Evolutionary conservation across 176 grass and related monocot genomes (phyloP).

Genomic region (Cenchrus americanus): DNA sequence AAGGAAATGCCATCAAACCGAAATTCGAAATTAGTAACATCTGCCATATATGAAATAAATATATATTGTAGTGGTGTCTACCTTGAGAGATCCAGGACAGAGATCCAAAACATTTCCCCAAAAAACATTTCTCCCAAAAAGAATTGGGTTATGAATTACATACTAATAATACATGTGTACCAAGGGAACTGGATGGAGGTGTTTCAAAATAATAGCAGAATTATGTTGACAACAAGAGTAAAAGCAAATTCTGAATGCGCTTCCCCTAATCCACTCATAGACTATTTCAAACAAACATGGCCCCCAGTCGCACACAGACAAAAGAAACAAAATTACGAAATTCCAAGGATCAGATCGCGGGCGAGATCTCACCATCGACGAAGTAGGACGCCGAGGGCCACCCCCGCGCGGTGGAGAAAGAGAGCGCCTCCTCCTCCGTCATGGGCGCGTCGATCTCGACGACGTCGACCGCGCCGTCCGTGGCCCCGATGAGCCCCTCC

Average conservation of each 20-base stretch:
- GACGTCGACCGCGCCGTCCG: slow-evolving; percentile 6
- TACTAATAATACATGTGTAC: not conserved
- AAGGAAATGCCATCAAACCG: no score
- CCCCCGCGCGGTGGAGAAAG: slow-evolving; percentile 59
- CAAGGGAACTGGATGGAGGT: not conserved
- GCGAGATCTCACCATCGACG: slow-evolving; percentile 55
- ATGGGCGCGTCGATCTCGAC: slow-evolving; percentile 50
- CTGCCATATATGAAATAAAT: no score
- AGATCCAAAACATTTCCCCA: not conserved
- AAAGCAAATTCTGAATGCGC: not conserved
- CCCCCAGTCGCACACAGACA: not conserved
- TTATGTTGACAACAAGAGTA: not conserved
- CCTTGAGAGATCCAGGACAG: no score
- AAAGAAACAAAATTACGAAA: not conserved
- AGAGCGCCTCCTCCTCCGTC: slow-evolving; percentile 74
- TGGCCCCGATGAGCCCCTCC: not conserved
- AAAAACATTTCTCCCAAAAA: no score
- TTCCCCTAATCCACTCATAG: not conserved
- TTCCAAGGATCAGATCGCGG: slow-evolving; percentile 13
- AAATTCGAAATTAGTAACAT: no score
- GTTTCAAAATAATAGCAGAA: not conserved
- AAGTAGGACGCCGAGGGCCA: slow-evolving; percentile 86
- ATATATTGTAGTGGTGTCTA: no score
- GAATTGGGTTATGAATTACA: not conserved
- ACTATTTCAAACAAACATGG: not conserved